Base-by-base conservation (phyloP, 371 early-diverging fungal species). In the Lichtheimia corymbifera region DNA sequence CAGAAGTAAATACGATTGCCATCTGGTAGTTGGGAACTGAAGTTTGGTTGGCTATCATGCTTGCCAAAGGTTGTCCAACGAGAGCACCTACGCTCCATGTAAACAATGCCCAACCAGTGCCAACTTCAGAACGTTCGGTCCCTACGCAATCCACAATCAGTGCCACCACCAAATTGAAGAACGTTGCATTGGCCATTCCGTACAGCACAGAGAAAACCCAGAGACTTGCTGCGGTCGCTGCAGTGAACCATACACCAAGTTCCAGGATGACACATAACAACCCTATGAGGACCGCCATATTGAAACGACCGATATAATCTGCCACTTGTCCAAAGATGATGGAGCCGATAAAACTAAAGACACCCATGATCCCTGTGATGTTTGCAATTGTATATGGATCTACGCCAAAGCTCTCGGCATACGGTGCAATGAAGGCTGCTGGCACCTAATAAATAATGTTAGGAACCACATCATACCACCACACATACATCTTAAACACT, bases 241-340 rank as follows among this genome's bases (percentile, higher is more conserved):
- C 87, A 56, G 63, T 77, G 49, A 58, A 71, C 75, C 72, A 83
- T n/a, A 73, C 76, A 47, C 28, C 71, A 53, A 70, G 64, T 55
- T 61, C 72, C 57, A 30, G 59, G 17, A 81, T 55, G 14, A 84
- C 77, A 2, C 83, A 53, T 2, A 85, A 67, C 12, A 67, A 59
- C 2, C 83, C 63, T 54, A 83, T 77, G 4, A 82, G 14, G 20
- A 75, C 61, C 35, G 86, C 64, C 15, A 76, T 78, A 49, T 88
- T 89, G 59, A 84, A 67, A 40, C 81, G 80, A 13, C 90, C 90
- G 20, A 83, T 54, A 7, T 62, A 66, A 55, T 89, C 89, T 14
- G 86, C 76, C 7, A 69, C 54, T 35, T 61, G 68, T 0, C 90
- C 88, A 2, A 70, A 68, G 13, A 69, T 45, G 15, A 83, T 59